Conservation (phyloP, 106 monocot species). For the Amphibolis antarctica region DNA sequence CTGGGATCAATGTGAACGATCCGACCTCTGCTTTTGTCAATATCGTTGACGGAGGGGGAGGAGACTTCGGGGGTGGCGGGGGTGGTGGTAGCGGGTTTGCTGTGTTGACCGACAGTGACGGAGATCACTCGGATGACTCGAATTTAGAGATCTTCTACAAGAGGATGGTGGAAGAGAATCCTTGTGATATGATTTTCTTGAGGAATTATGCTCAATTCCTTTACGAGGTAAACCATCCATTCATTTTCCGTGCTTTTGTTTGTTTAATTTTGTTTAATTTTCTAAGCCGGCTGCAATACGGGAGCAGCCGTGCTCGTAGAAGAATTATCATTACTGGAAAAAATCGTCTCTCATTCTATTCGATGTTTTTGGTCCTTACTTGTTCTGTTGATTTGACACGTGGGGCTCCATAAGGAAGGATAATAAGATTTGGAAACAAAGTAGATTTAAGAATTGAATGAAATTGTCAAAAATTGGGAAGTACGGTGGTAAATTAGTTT, state of each 20-base stretch:
- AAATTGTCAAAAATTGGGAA: too few relatives aligned
- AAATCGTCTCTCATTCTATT: too few relatives aligned
- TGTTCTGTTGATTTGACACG: too few relatives aligned
- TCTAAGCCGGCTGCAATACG: too few relatives aligned
- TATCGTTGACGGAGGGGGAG: not conserved
- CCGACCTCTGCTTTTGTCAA: not conserved
- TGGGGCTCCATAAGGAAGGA: too few relatives aligned
- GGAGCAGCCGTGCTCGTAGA: too few relatives aligned
- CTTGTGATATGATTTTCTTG: slow-evolving; percentile 49
- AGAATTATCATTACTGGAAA: too few relatives aligned
- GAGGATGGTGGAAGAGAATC: slow-evolving; percentile 62
- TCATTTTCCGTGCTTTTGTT: not conserved
- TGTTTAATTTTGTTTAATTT: not conserved
- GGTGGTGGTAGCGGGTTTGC: not conserved
- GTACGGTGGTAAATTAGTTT: too few relatives aligned
- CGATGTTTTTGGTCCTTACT: too few relatives aligned
- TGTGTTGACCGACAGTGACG: not conserved
- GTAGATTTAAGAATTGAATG: too few relatives aligned
- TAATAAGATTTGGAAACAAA: too few relatives aligned
- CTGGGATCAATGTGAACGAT: slow-evolving; percentile 1
- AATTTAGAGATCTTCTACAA: too few relatives aligned
- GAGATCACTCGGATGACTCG: not conserved
- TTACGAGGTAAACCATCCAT: slow-evolving; percentile 37
- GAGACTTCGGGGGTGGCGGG: not conserved
- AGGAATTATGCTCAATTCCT: slow-evolving; percentile 74